Base-by-base conservation (phyloP, 805 yeast genomes). In the Sugiyamaella marilandica region DNA sequence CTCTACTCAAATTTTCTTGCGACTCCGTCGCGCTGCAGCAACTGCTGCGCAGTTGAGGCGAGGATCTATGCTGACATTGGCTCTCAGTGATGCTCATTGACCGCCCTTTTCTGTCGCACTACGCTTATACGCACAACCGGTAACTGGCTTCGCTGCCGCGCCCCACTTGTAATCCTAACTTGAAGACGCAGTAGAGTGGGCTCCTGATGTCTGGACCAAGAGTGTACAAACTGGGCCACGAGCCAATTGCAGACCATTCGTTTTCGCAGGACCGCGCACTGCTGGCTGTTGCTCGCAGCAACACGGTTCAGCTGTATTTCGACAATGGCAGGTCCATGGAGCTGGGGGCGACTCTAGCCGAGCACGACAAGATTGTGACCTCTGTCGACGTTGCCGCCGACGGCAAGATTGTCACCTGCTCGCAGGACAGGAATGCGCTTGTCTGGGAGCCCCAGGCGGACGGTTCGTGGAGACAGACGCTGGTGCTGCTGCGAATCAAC, bases 351-450 rank as follows among this genome's bases (percentile, higher is more conserved):
- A 77, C 78, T 4, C 78, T 92, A 63, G 72, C 77, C 44, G 95
- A 89, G 59, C 98, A 92, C 68, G 97, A 92, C 69, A 91, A 92
- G 69, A 82, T 91, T 2, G 91, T 94, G 46, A 94, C 99, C 13
- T 91, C 97, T 0, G 88, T 94, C 37, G 99, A 94, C 68, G 84
- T 95, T 62, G 85, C 96, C 36, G 71, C 77, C 34, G 88, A 87
- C 59, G 97, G 97, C 46, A 83, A 85, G 67, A 89, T 94, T 61
- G 94, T 94, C 64, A 94, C 98, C 32, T 90, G 97, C 67, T 90
- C 98, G 9, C 98, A 94, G 72, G 99, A 94, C 70, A 80, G 99
- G 70, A 94, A 94, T 63, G 98, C 98, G 11, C 80, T 91, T 60
- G 99, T 94, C 14, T 94, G 98, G 97, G 91, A 87, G 59, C 86